Base-by-base conservation (phyloP, 2,329 filamentous ascomycete genomes). In the Hypoxylon sp. region DNA sequence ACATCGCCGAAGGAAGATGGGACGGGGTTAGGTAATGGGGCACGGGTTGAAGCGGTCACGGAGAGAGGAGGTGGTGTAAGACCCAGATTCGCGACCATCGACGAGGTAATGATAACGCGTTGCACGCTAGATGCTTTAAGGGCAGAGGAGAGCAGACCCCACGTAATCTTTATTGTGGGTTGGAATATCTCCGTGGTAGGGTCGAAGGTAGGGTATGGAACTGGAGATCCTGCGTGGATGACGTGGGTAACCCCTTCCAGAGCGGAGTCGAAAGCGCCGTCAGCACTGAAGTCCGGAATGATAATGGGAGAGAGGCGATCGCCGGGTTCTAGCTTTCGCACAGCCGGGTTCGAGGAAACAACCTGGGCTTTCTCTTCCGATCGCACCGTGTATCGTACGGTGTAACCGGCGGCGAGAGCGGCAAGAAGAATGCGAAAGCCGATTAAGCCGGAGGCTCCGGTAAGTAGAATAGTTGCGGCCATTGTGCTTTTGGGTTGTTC, bases 391-490 rank as follows among this genome's bases (percentile, higher is more conserved):
- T 69, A 74, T 5, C 72, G 75, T 3, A 77, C 74, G 9, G 63
- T 72, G 25, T 76, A 63, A 13, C 75, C 74, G 6, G 63, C 71
- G 4, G 49, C 68, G 7, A 77, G 67, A 53, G 72, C 70, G 4
- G 49, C 65, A 3, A 76, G 67, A 1, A 77, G 71, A 21, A 75
- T 67, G 7, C 70, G 72, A 51, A 77, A 77, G 25, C 75, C 75
- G 38, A 77, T 71, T 13, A 76, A 30, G 21, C 75, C 75, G 30
- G 69, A 74, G 13, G 74, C 70, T 0, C 75, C 75, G 1, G 75
- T 77, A 34, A 76, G 71, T 28, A 77, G 69, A 52, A 77, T 66
- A 11, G 63, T 71, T 4, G 56, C 5, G 2, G 28, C 28, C 28
- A 30, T 30, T 9, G 28, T 30, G 28, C 28, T 30, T 30, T 7